Base-by-base conservation (phyloP, 306 rosid species). In the Albizia julibrissin region DNA sequence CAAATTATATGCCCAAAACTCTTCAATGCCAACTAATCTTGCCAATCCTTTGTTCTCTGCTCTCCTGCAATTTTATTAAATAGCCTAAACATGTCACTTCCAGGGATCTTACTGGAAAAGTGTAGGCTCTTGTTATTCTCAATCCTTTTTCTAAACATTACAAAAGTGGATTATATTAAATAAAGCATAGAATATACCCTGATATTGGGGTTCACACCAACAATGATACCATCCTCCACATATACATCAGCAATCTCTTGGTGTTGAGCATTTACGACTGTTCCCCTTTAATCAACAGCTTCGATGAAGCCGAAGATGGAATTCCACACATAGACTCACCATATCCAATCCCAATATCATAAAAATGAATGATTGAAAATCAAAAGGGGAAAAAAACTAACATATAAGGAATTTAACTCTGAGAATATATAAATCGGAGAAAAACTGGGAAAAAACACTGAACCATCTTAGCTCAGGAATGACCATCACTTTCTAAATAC, bases 161-260 rank as follows among this genome's bases (percentile, higher is more conserved):
- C 14, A 67, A 3, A 83, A 33, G 4, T 72, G 58, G n/a, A 26
- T 13, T n/a, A 10, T 44, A 5, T 21, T 10, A 10, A 33, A 56
- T 34, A 43, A 42, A 64, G 16, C 6, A 71, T 13, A 79, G 71
- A 26, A 9, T 21, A 47, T 68, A 92, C 97, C 82, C 24, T 79
- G 86, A 95, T 90, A 75, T 86, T 80, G 52, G 97, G 98, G 81
- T 88, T 85, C 49, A 95, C 89, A 19, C 94, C 89, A 77, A 93
- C 82, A 66, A 93, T 90, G 69, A 91, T 82, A 18, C 95, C 99
- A 72, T 89, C 92, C 77, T 91, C 92, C 8, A 95, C 90, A 81
- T 93, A 95, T 77, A 95, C 98, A 86, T 93, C 98, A 50, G 99
- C 97, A 75, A 88, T 19, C 78, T 95, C 94, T 84, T 76, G 90